Conservation (phyloP, 2,329 filamentous ascomycete genomes). For the Emmonsiellopsis sp. region DNA sequence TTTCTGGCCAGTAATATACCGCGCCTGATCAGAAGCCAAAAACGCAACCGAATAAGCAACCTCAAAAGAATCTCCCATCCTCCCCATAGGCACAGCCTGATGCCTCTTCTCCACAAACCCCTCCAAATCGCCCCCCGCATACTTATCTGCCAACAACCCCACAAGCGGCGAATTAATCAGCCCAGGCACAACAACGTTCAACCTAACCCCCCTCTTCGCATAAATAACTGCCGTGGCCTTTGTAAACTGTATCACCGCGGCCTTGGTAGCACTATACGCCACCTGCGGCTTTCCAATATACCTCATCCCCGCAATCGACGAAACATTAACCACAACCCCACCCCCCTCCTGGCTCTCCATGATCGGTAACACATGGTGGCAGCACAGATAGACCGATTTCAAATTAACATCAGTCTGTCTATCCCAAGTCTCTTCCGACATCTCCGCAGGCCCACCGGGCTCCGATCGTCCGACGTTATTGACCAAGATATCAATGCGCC, state of each 20-base stretch:
- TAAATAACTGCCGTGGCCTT: conserved; percentile 42
- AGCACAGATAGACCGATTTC: conserved; percentile 47
- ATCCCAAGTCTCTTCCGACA: conserved; percentile 45
- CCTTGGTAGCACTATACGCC: conserved; percentile 46
- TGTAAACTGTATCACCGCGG: conserved; percentile 44
- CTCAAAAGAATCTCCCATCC: conserved; percentile 53
- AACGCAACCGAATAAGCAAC: conserved; percentile 50
- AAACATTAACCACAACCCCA: conserved; percentile 40
- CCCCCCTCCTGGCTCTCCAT: conserved; percentile 41
- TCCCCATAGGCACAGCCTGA: conserved; percentile 45
- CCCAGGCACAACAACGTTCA: conserved; percentile 50
- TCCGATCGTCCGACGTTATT: conserved; percentile 54
- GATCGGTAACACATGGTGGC: conserved; percentile 45
- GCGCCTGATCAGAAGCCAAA: conserved; percentile 49
- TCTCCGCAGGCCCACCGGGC: conserved; percentile 41
- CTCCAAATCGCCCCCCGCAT: conserved; percentile 37
- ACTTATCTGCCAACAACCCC: conserved; percentile 37
- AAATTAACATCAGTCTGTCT: conserved; percentile 47
- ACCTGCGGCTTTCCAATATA: conserved; percentile 47
- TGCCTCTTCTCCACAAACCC: conserved; percentile 45
- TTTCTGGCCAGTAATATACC: conserved; percentile 52
- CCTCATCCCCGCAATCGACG: conserved; percentile 44
- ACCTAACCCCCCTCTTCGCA: conserved; percentile 29
- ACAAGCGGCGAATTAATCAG: conserved; percentile 49
- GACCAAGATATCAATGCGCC: conserved; percentile 51